A percentile compares a stretch with the other conserved stretches of the same genome.
Conservation (phyloP, 192 early-diverging fungal genomes). For the Chytriomyces confervae region DNA sequence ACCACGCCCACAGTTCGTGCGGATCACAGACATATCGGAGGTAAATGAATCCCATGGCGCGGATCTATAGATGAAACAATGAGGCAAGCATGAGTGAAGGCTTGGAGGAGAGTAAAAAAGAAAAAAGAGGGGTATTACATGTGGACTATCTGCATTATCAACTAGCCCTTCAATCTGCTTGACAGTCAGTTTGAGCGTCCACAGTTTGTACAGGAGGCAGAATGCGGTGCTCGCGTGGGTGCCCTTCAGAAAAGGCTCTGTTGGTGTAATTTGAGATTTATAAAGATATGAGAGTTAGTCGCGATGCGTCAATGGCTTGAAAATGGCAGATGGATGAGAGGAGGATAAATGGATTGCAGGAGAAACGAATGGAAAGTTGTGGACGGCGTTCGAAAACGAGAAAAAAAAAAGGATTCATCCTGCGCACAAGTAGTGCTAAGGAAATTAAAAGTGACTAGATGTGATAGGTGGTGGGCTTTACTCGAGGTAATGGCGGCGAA, state of each 20-base stretch:
- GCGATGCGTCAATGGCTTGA: too few relatives aligned
- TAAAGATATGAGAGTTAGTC: too few relatives aligned
- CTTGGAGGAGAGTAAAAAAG: background rate
- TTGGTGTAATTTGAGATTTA: background rate
- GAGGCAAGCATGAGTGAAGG: background rate
- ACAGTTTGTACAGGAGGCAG: slow-evolving; percentile 83
- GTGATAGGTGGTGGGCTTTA: too few relatives aligned
- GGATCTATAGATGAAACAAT: slow-evolving; percentile 61
- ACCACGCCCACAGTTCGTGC: slow-evolving; percentile 79
- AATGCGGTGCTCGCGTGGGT: slow-evolving; percentile 81
- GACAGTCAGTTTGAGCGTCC: slow-evolving; percentile 76
- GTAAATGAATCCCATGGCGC: slow-evolving; percentile 81
- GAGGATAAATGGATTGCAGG: background rate
- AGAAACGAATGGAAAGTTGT: background rate
- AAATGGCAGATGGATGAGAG: background rate
- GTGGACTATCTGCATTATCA: slow-evolving; percentile 78
- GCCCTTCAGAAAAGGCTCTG: slow-evolving; percentile 82
- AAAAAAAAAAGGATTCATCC: background rate
- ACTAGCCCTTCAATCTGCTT: slow-evolving; percentile 80
- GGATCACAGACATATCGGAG: slow-evolving; percentile 82
- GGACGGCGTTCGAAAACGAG: background rate
- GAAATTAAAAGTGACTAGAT: too few relatives aligned
- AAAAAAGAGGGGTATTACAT: slow-evolving; percentile 38
- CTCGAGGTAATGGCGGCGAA: too few relatives aligned
- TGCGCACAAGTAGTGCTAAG: too few relatives aligned